Conservation (phyloP, 2,329 filamentous ascomycete genomes). For the Stagonosporopsis cucurbitacearum region DNA sequence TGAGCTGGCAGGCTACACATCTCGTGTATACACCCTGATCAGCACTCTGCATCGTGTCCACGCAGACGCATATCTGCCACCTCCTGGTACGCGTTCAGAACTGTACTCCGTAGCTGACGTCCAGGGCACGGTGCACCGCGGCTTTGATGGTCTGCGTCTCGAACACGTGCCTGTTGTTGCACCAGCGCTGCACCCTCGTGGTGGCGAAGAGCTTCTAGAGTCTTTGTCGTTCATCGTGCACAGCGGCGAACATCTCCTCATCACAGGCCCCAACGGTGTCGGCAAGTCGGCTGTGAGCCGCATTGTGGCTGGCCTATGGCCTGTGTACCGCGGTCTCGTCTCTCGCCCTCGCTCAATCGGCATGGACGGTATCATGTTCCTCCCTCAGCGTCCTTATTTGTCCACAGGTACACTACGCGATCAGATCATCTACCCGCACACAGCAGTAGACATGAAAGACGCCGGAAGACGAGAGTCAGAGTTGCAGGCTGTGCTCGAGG, state of each 20-base stretch:
- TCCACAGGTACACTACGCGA: constrained; percentile 91
- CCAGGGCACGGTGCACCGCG: constrained; percentile 91
- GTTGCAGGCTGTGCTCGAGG: constrained; percentile 78
- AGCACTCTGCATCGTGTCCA: constrained; percentile 94
- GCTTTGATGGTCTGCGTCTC: constrained; percentile 91
- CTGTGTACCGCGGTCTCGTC: constrained; percentile 90
- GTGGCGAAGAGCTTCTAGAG: constrained; percentile 89
- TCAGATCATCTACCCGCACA: constrained; percentile 97
- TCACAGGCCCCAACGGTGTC: constrained; percentile 92
- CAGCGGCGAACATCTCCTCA: constrained; percentile 88
- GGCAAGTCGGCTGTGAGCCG: constrained; percentile 90
- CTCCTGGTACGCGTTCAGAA: constrained; percentile 71
- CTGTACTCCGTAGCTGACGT: constrained; percentile 89
- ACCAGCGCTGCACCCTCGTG: constrained; percentile 83
- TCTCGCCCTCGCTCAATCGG: constrained; percentile 82
- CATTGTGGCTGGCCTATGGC: constrained; percentile 92
- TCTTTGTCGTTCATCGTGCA: constrained; percentile 88
- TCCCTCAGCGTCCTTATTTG: constrained; percentile 91
- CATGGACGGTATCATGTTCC: constrained; percentile 95
- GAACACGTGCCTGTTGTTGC: constrained; percentile 94
- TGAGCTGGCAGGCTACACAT: constrained; percentile 94
- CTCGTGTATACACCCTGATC: constrained; percentile 92
- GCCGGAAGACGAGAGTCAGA: constrained; percentile 79
- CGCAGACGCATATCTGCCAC: constrained; percentile 82
- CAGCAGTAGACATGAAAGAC: constrained; percentile 89